Base-by-base conservation (phyloP, 1,284 basidiomycete species). In the Leccinum solheimii region DNA sequence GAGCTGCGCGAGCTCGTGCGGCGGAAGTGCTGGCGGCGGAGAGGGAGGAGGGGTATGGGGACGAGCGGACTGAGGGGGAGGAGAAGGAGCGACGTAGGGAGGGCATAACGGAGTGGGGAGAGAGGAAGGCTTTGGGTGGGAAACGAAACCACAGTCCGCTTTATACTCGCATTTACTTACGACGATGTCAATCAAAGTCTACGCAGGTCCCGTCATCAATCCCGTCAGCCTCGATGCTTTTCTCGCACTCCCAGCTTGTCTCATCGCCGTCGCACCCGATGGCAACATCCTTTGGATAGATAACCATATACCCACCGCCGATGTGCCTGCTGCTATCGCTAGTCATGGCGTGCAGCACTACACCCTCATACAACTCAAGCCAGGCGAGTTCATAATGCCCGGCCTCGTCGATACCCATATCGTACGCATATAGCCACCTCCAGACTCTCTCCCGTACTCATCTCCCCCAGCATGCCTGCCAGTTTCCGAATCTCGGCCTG, bases 331-430 rank as follows among this genome's bases (percentile, higher is more conserved):
- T 21, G 74, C 74, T 7, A 72, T 90, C 30, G 76, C 78, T 1
- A 73, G 74, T 54, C 81, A 81, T 80, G 81, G 45, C 68, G 1
- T 60, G 1, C 23, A 58, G 7, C 8, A 13, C 43, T 63, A 67
- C 49, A 57, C 64, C 36, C 49, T 73, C 52, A 51, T 75, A 3
- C 72, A 74, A 56, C 77, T 95, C 21, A 79, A 79, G 52, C 72
- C 80, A 1, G 92, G 91, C 10, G 86, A 94, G 68, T 95, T 96
- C 74, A 72, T 97, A 58, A 86, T 93, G 69, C 95, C 95, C 3
- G 95, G 95, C 14, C 88, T 96, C 71, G 80, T 97, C 59, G 94
- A 97, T 78, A 96, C 94, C 27, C 94, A 97, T 75, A 93, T 88
- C 30, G 91, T 92, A 69, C 74, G 85, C 72, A 49, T 30, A 8